phyloP scores from a whole-genome alignment of 371 early-diverging fungal species.

The Syncephalastrum contaminatum region DNA sequence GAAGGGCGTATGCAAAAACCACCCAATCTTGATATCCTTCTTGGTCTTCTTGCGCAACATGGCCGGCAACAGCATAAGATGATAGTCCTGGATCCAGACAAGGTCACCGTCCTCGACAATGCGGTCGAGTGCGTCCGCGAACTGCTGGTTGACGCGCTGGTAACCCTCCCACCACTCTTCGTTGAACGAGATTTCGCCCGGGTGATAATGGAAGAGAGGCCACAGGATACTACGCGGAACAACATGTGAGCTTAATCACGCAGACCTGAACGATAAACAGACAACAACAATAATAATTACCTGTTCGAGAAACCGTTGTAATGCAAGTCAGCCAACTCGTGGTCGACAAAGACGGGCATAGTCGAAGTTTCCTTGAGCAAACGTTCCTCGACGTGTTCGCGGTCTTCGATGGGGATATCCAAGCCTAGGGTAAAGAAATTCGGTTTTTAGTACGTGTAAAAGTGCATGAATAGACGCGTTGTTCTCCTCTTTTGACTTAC shows the following conservation, averaged over 20 bases:
- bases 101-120: constrained; percentile 91
- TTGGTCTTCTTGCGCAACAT: constrained; percentile 61
- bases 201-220: constrained; percentile 99
- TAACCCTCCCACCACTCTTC: constrained; percentile 96
- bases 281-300: constrained; percentile 13
- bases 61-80: constrained; percentile 95
- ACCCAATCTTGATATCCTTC: constrained; percentile 92
- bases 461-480: constrained; percentile 8
- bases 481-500: constrained; percentile 77
- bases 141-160: constrained; percentile 85
- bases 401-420: constrained; percentile 85
- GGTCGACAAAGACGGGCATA: constrained; percentile 95
- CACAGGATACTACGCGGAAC: constrained; percentile 76
- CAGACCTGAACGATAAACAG: constrained; percentile 1
- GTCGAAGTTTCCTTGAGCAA: constrained; percentile 84
- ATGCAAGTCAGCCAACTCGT: constrained; percentile 95
- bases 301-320: constrained; percentile 99
- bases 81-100: constrained; percentile 99
- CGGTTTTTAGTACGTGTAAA: neutral
- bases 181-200: constrained; percentile 94
- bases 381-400: constrained; percentile 68
- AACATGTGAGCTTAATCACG: neutral
- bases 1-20: constrained; percentile 99
- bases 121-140: constrained; percentile 85
- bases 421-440: constrained; percentile 48